Evolutionary conservation across 495 filamentous ascomycete species (phyloP).

Genomic region (Talaromyces adpressus): DNA sequence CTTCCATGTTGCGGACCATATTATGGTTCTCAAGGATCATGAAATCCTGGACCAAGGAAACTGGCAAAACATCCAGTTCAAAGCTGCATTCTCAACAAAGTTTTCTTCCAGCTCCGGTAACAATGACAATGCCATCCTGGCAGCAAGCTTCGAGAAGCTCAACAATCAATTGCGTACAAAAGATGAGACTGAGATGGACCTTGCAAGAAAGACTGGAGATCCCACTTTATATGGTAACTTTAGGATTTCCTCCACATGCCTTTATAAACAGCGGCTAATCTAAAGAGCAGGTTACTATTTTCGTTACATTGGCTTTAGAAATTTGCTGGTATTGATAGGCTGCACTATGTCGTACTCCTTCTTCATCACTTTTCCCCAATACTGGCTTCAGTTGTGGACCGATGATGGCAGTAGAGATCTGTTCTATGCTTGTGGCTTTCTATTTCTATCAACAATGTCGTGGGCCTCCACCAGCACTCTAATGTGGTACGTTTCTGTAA

Average conservation of each 20-base stretch:
- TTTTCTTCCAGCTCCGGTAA: slow-evolving; percentile 22
- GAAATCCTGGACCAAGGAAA: slow-evolving; percentile 42
- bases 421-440: slow-evolving; percentile 6
- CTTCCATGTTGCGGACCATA: slow-evolving; percentile 41
- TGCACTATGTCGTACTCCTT: slow-evolving; percentile 4
- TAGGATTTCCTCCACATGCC: neutral
- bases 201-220: slow-evolving; percentile 2
- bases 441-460: neutral
- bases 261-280: neutral
- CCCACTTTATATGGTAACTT: slow-evolving; percentile 1
- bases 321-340: neutral
- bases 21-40: slow-evolving; percentile 41
- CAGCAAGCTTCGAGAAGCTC: neutral
- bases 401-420: neutral
- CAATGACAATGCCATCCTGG: slow-evolving; percentile 19
- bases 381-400: slow-evolving; percentile 3
- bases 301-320: neutral
- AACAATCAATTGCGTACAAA: neutral
- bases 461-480: neutral
- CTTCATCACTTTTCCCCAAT: slow-evolving; percentile 4
- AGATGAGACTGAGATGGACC: neutral
- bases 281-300: neutral
- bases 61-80: neutral
- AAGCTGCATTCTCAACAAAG: neutral
- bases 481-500: neutral